These are phyloP conservation scores for Emmonsia crescens DNA, from an alignment of 2,329 filamentous ascomycete species.

Conservation along the genomic window DNA sequence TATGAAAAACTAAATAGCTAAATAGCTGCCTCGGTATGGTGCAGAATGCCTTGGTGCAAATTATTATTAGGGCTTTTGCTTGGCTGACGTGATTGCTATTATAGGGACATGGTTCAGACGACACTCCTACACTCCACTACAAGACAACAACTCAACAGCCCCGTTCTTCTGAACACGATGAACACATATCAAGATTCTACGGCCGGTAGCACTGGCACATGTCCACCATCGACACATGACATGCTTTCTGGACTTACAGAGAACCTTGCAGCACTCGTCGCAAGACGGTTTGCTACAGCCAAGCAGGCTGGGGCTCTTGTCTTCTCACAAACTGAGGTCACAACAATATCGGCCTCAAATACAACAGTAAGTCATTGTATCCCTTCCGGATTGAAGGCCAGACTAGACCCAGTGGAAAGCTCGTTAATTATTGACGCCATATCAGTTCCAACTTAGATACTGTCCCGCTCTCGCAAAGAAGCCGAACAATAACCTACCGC, in stretches of 20 bases:
- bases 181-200: neutral
- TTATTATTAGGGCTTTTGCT: too few species aligned
- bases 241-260: constrained; percentile 31
- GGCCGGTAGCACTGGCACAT: neutral
- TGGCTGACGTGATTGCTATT: too few species aligned
- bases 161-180: neutral
- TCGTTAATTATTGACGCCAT: neutral
- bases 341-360: constrained; percentile 24
- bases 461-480: constrained; percentile 40
- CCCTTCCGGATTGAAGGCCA: neutral
- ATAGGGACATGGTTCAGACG: too few species aligned
- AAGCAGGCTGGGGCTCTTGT: constrained; percentile 27
- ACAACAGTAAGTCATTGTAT: constrained; percentile 22
- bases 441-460: constrained; percentile 39
- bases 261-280: constrained; percentile 26
- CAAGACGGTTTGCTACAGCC: constrained; percentile 25
- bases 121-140: too few species aligned
- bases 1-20: too few species aligned
- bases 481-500: constrained; percentile 17
- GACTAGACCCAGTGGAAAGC: neutral
- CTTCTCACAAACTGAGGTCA: constrained; percentile 32
- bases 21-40: too few species aligned
- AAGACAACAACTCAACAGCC: neutral
- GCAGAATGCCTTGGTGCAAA: too few species aligned
- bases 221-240: neutral